Base-by-base conservation (phyloP, 1,284 basidiomycete species). In the Athelia sp. region DNA sequence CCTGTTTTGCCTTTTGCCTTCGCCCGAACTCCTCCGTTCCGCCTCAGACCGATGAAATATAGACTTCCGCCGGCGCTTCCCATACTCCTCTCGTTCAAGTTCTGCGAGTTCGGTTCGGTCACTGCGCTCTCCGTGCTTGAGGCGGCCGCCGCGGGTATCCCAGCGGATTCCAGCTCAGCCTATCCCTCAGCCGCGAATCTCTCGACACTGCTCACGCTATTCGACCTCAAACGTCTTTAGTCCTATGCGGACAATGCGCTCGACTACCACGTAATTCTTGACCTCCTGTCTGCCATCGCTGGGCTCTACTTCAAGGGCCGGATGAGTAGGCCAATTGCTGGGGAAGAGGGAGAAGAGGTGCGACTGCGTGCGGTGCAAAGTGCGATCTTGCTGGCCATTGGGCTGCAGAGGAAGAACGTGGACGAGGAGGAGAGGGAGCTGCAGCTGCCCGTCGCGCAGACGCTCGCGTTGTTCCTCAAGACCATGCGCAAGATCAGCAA, bases 161-260 rank as follows among this genome's bases (percentile, higher is more conserved):
- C 94, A 98, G 64, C 91, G 97, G 59, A 83, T 99, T 0, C 78
- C 74, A 0, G 70, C 96, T 31, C 84, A 91, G 0, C 70, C 76
- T 13, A 73, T 98, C 4, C 97, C 90, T 72, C 99, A 98, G 67
- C 86, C 1, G 62, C 76, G 1, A 94, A 98, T 60, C 74, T 99
- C 9, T 75, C 79, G 1, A 72, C 85, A 36, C 67, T 91, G 15
- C 67, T 97, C 52, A 86, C 93, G 1, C 93, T 95, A 0, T 98
- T 98, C 64, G 97, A 99, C 69, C 76, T 99, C 60, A 98, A 98
- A 70, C 86, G 97, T 2, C 79, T 99, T 31, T 90, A 96, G 57
- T 90, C 95, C 4, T 99, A 99, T 60, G 88, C 93, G 3, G 94
- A 96, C 67, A 97, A 95, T 68, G 86, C 90, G 82, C 78, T 99